A percentile compares a stretch with the other conserved stretches of the same genome.
Conservation (phyloP, 116 monocot genomes). For the Trichopus zeylanicus region DNA sequence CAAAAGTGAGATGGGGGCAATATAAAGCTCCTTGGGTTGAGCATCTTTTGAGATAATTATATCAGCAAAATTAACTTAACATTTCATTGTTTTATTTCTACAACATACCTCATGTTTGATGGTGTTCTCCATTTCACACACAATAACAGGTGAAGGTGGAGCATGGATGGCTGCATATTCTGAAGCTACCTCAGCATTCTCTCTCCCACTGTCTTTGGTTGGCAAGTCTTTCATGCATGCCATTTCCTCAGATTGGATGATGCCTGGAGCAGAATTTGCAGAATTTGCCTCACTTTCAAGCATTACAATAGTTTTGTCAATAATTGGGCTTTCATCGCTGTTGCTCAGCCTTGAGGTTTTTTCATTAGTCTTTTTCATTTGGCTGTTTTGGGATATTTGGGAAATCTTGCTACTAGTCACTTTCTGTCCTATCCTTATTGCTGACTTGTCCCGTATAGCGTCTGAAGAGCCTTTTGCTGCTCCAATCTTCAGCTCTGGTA, state of each 20-base stretch:
- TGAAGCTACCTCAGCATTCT: conserved; percentile 19
- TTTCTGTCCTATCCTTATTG: conserved; percentile 21
- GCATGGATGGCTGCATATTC: conserved; percentile 39
- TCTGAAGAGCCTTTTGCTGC: conserved; percentile 14
- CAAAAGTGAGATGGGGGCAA: background rate
- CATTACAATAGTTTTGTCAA: conserved; percentile 81
- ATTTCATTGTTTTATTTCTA: background rate
- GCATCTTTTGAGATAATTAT: background rate
- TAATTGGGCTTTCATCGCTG: conserved; percentile 48
- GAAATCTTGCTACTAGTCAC: conserved; percentile 21
- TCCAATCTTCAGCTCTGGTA: conserved; percentile 64
- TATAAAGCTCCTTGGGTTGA: background rate
- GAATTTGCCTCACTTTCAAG: conserved; percentile 47
- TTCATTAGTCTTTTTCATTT: conserved; percentile 11
- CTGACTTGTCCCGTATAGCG: conserved; percentile 5
- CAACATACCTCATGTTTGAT: conserved; percentile 1
- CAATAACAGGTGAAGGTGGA: conserved; percentile 31
- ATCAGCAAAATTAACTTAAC: conserved; percentile 10
- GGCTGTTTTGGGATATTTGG: conserved; percentile 11
- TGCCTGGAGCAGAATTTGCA: conserved; percentile 6
- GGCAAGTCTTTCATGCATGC: conserved; percentile 7
- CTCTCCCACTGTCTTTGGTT: conserved; percentile 5
- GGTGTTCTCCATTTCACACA: conserved; percentile 15
- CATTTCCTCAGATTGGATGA: conserved; percentile 18
- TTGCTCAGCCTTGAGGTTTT: conserved; percentile 15